Base-by-base conservation (phyloP, 2,329 filamentous ascomycete species). In the Hymenoscyphus occultus region DNA sequence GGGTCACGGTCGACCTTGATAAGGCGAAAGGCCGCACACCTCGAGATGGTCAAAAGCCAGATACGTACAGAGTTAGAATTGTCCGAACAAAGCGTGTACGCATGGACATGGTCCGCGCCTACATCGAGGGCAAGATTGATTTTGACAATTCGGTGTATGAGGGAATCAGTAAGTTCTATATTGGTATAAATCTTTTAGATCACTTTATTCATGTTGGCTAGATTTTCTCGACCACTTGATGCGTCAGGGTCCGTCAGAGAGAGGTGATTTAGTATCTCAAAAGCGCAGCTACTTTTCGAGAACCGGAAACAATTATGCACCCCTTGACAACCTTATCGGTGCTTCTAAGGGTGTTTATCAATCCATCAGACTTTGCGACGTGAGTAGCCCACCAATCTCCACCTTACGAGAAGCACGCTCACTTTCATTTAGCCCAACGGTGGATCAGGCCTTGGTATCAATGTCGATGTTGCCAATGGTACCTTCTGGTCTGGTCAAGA, bases 271-370 rank as follows among this genome's bases (percentile, higher is more conserved):
- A 72, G 81, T 89, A 0, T 78, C 86, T 0, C 90, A 97, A 77
- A 94, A 92, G 76, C 87, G 93, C 13, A 92, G 89, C 7, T 96
- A 97, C 74, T 98, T 96, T 77, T 77, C 67, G 45, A 66, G 66
- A 51, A 35, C 35, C 5, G 73, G 73, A 7, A 63, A 60, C 16
- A 64, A 51, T 3, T 68, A 67, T 74, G 56, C 75, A 6, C 77
- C 82, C 3, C 83, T 97, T n/a, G 84, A 87, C 40, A 79, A 83
- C 28, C 86, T 82, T 64, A 81, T 95, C 2, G 87, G 93, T 73
- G 92, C 92, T 0, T 88, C 92, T 80, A 97, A 96, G 75, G 95
- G 95, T 39, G 89, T 93, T 4, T 98, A 97, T 72, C 87, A 92
- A 10, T 93, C 93, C 0, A 88, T 97, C 61, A 87, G 93, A 54